Evolutionary conservation across 768 basidiomycete species (phyloP).

Genomic region (Mycena metata): DNA sequence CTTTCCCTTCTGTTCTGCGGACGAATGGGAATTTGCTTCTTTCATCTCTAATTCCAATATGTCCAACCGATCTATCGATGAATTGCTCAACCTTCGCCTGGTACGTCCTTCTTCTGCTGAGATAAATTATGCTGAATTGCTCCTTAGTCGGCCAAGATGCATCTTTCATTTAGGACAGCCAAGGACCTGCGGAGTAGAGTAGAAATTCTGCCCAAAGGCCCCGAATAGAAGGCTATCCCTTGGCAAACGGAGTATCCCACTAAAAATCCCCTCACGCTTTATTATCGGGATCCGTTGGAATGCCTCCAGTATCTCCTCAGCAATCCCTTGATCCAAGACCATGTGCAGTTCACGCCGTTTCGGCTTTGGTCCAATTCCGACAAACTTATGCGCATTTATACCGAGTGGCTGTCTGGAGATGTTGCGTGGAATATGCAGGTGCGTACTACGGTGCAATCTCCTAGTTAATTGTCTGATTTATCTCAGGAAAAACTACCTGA

Average conservation of each 20-base stretch:
- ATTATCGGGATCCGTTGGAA: constrained; percentile 9
- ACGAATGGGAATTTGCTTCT: too few species aligned
- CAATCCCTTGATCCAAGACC: constrained; percentile 13
- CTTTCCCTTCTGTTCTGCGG: too few species aligned
- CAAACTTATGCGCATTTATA: constrained; percentile 34
- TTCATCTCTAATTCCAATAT: not conserved
- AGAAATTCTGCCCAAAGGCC: constrained; percentile 3
- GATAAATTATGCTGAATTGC: not conserved
- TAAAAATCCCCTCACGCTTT: not conserved
- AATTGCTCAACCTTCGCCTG: not conserved
- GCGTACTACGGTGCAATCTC: too few species aligned
- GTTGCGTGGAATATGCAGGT: constrained; percentile 43
- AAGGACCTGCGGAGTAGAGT: constrained; percentile 1
- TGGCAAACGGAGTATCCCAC: not conserved
- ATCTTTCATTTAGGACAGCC: not conserved
- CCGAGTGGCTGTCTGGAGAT: constrained; percentile 42
- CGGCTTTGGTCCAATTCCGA: constrained; percentile 32
- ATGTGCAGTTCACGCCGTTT: constrained; percentile 21
- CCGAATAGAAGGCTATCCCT: not conserved
- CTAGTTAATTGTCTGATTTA: too few species aligned
- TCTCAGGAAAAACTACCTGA: constrained; percentile 32
- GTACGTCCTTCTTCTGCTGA: not conserved
- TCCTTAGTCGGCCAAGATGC: not conserved
- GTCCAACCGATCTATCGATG: not conserved
- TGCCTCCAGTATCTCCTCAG: not conserved